These are phyloP conservation scores for Lachnum nothofagi DNA, from an alignment of 2,329 filamentous ascomycete species.

Conservation along the genomic window DNA sequence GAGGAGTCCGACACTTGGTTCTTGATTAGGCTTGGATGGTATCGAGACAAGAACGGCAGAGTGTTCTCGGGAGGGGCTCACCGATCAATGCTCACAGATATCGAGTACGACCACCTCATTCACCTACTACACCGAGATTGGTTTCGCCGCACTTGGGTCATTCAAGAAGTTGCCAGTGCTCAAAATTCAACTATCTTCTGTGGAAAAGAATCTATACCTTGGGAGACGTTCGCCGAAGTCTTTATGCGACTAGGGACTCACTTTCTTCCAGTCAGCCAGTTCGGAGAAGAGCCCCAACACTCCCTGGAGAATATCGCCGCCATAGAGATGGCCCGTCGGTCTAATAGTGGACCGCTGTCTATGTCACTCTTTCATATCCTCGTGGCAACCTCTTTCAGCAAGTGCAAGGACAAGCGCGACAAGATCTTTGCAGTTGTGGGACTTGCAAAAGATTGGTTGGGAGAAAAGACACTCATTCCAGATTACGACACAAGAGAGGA, in stretches of 20 bases:
- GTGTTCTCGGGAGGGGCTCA: neutral
- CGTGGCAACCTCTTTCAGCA: conserved; percentile 2
- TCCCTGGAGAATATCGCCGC: conserved; percentile 6
- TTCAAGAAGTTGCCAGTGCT: conserved; percentile 11
- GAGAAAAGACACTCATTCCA: neutral
- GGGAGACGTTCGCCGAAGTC: conserved; percentile 4
- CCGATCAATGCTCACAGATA: neutral
- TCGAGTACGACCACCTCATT: conserved; percentile 1
- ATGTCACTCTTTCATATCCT: conserved; percentile 11
- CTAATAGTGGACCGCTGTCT: conserved; percentile 1
- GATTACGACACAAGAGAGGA: neutral
- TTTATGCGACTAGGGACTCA: neutral
- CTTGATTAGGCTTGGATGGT: neutral
- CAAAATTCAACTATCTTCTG: conserved; percentile 1
- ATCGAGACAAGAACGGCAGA: neutral
- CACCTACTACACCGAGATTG: conserved; percentile 1
- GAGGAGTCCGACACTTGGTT: neutral
- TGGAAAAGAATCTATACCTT: neutral
- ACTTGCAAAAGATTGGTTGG: conserved; percentile 6
- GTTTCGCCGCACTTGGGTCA: conserved; percentile 9
- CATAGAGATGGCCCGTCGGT: conserved; percentile 4
- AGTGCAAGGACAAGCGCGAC: conserved; percentile 6
- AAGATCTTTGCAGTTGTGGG: conserved; percentile 11
- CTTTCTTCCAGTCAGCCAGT: conserved; percentile 4
- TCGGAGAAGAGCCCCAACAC: neutral